A percentile compares a stretch with the other conserved stretches of the same genome.
Evolutionary conservation across 257 asterid species (phyloP).

Genomic region (Paraleonurus japonicus): DNA sequence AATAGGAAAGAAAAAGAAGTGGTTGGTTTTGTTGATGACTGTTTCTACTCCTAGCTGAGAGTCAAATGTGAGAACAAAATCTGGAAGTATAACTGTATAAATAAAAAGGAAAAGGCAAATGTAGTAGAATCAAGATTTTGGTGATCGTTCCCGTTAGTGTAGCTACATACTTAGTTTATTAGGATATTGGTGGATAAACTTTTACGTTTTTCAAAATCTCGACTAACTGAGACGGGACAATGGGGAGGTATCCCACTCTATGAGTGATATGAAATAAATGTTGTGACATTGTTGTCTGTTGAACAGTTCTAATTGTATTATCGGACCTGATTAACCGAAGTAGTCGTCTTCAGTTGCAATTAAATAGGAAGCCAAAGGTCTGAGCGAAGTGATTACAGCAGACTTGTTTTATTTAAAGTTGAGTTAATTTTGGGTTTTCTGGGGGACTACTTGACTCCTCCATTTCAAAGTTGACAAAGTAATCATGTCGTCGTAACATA

Average conservation of each 20-base stretch:
- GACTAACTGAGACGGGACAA: not conserved
- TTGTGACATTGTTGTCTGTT: not conserved
- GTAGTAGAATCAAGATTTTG: not conserved
- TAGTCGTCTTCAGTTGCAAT: not conserved
- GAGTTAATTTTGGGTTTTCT: not conserved
- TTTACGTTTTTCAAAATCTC: not conserved
- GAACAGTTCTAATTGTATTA: not conserved
- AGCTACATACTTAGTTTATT: not conserved
- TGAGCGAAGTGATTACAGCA: not conserved
- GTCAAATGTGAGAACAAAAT: not conserved
- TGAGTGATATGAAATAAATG: not conserved
- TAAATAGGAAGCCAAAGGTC: not conserved
- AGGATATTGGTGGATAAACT: not conserved
- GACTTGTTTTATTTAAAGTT: not conserved
- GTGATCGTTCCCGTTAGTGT: not conserved
- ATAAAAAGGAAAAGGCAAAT: not conserved
- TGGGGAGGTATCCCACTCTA: not conserved
- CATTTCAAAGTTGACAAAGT: too few relatives aligned
- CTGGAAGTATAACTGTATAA: not conserved
- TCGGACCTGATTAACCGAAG: not conserved
- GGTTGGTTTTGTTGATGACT: not conserved
- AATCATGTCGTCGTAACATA: too few relatives aligned
- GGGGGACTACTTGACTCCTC: not conserved
- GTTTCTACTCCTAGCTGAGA: not conserved
- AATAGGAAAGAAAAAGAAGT: not conserved